These are phyloP conservation scores for Thyridium curvatum DNA, from an alignment of 2,329 filamentous ascomycete species.

Conservation along the genomic window DNA sequence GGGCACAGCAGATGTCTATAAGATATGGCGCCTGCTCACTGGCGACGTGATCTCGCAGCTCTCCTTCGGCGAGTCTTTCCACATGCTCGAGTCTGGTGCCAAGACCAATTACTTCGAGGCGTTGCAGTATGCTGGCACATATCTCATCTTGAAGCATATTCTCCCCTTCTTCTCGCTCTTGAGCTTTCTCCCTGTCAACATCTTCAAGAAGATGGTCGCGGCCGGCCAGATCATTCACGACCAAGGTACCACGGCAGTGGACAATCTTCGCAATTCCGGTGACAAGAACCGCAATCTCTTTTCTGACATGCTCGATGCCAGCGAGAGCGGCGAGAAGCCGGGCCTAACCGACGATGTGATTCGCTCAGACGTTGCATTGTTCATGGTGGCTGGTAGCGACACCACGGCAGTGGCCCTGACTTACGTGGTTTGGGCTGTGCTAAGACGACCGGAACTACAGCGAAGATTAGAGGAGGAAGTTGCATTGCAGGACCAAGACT, in stretches of 20 bases:
- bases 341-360: slow-evolving; percentile 19
- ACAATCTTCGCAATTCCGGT: slow-evolving; percentile 6
- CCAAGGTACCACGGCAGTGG: slow-evolving; percentile 8
- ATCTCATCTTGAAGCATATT: slow-evolving; percentile 2
- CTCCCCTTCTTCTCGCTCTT: slow-evolving; percentile 1
- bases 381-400: slow-evolving; percentile 35
- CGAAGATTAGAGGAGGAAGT: slow-evolving; percentile 16
- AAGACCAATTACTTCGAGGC: slow-evolving; percentile 3
- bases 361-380: slow-evolving; percentile 23
- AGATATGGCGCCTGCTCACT: slow-evolving; percentile 39
- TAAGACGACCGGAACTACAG: slow-evolving; percentile 10
- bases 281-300: slow-evolving; percentile 14
- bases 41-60: slow-evolving; percentile 37
- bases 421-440: slow-evolving; percentile 25
- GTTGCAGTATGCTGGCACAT: not conserved
- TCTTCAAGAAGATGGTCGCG: slow-evolving; percentile 5
- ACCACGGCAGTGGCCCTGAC: slow-evolving; percentile 33
- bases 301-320: slow-evolving; percentile 15
- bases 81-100: slow-evolving; percentile 33
- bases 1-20: slow-evolving; percentile 28
- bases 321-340: slow-evolving; percentile 10
- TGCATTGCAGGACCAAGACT: slow-evolving; percentile 12
- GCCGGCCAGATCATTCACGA: slow-evolving; percentile 8
- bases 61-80: slow-evolving; percentile 37
- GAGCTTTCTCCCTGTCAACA: slow-evolving; percentile 2